phyloP scores from a whole-genome alignment of 805 yeast genomes.

The Barnettozyma sucrosica region DNA sequence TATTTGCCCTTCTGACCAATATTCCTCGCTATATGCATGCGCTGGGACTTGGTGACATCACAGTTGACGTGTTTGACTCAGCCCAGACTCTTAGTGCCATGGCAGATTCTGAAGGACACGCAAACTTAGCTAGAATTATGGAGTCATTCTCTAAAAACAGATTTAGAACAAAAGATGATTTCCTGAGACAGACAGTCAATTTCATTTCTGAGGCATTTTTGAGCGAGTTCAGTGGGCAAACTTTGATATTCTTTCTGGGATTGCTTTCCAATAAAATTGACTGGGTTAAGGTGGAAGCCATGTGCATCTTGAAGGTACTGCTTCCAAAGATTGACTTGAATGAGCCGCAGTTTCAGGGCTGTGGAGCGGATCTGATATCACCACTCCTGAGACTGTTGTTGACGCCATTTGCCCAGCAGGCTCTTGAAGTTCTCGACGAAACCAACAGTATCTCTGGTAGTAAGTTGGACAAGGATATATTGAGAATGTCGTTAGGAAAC shows the following conservation, averaged over 20 bases:
- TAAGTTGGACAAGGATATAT: slow-evolving; percentile 82
- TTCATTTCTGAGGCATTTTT: slow-evolving; percentile 65
- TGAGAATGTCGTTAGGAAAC: slow-evolving; percentile 88
- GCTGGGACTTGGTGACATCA: slow-evolving; percentile 48
- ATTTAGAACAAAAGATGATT: slow-evolving; percentile 88
- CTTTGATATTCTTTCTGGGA: slow-evolving; percentile 72
- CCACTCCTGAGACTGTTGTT: slow-evolving; percentile 75
- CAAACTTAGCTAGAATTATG: slow-evolving; percentile 63
- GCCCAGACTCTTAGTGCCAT: slow-evolving; percentile 54
- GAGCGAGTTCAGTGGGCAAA: slow-evolving; percentile 67
- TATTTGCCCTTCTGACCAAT: slow-evolving; percentile 70
- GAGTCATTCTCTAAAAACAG: slow-evolving; percentile 70
- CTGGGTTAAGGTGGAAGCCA: slow-evolving; percentile 78
- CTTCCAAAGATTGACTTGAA: slow-evolving; percentile 75
- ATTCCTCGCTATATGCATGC: slow-evolving; percentile 84
- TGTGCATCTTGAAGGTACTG: slow-evolving; percentile 67
- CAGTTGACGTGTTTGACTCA: slow-evolving; percentile 44
- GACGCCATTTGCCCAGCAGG: slow-evolving; percentile 85
- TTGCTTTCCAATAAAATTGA: slow-evolving; percentile 65
- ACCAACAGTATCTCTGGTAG: slow-evolving; percentile 83
- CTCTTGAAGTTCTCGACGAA: slow-evolving; percentile 84
- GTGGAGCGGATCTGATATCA: slow-evolving; percentile 92
- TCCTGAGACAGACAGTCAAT: slow-evolving; percentile 71
- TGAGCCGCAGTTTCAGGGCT: slow-evolving; percentile 73
- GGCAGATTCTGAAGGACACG: slow-evolving; percentile 52